A percentile compares a stretch with the other conserved stretches of the same genome.
Conservation (phyloP, 1,284 basidiomycete genomes). For the Phylloporus sp. region DNA sequence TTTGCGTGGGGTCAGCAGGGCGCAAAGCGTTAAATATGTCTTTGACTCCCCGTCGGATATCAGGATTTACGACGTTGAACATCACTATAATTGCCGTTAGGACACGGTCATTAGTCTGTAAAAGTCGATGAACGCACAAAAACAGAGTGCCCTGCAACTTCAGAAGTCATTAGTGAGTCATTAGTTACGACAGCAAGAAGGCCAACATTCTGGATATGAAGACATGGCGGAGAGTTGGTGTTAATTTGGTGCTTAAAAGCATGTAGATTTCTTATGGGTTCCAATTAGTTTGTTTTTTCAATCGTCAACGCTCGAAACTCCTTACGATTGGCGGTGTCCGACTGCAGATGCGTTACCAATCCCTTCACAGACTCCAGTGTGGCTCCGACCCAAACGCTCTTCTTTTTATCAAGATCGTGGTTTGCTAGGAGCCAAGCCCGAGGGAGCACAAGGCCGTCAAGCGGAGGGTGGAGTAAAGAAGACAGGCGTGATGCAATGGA, state of each 20-base stretch:
- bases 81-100: constrained; percentile 21
- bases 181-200: not conserved
- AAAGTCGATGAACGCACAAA: constrained; percentile 14
- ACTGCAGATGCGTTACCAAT: constrained; percentile 27
- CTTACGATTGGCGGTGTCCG: constrained; percentile 22
- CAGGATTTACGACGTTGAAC: constrained; percentile 19
- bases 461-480: constrained; percentile 20
- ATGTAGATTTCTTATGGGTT: constrained; percentile 20
- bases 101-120: not conserved
- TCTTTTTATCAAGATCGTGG: constrained; percentile 33
- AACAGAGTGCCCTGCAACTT: too few species aligned
- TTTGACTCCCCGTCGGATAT: constrained; percentile 18
- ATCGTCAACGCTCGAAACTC: not conserved
- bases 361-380: constrained; percentile 16
- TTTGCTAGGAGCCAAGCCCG: constrained; percentile 53
- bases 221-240: constrained; percentile 28
- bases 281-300: constrained; percentile 3
- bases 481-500: constrained; percentile 44
- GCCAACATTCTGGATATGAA: too few species aligned
- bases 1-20: constrained; percentile 7
- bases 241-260: constrained; percentile 29
- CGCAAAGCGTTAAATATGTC: constrained; percentile 24
- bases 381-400: constrained; percentile 17
- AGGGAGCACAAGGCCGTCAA: constrained; percentile 57
- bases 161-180: constrained; percentile 1